These are phyloP conservation scores for Boletellus ananiceps DNA, from an alignment of 768 basidiomycete species.

Conservation along the genomic window DNA sequence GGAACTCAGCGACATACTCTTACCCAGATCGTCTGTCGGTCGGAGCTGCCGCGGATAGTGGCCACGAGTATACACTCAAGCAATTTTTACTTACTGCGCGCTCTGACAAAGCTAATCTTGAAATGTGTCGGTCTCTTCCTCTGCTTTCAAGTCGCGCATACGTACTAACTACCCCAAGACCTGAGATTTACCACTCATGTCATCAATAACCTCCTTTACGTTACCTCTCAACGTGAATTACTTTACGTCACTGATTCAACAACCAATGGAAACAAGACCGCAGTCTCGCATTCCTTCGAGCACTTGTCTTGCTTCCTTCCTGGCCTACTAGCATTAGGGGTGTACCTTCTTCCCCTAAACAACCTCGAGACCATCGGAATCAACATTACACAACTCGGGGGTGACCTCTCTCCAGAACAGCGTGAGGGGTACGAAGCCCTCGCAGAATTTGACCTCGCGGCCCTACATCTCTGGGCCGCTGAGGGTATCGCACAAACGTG, in stretches of 20 bases:
- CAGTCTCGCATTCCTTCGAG: conserved; percentile 53
- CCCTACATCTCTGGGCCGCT: conserved; percentile 73
- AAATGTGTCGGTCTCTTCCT: conserved; percentile 52
- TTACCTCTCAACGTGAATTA: conserved; percentile 59
- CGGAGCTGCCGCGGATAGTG: conserved; percentile 66
- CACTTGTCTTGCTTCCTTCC: conserved; percentile 79
- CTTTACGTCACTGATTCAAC: conserved; percentile 62
- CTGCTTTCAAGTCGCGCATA: background rate
- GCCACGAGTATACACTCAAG: conserved; percentile 75
- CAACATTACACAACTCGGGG: conserved; percentile 36
- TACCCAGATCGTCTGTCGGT: conserved; percentile 45
- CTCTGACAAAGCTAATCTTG: conserved; percentile 53
- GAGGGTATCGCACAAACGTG: conserved; percentile 71
- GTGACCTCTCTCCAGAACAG: conserved; percentile 18
- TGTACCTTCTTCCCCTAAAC: conserved; percentile 54
- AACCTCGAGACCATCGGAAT: conserved; percentile 47
- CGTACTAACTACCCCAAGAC: conserved; percentile 37
- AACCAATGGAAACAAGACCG: conserved; percentile 24
- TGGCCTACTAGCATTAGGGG: conserved; percentile 70
- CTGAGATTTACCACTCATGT: conserved; percentile 58
- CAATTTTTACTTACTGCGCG: conserved; percentile 63
- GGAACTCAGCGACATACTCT: background rate
- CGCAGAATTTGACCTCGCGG: conserved; percentile 46
- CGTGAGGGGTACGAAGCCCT: conserved; percentile 37
- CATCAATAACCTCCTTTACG: conserved; percentile 59